Percentiles rank a stretch among this genome's conserved stretches.
phyloP scores from a whole-genome alignment of 2,329 filamentous ascomycete species.

The Cladobotryum mycophilum region DNA sequence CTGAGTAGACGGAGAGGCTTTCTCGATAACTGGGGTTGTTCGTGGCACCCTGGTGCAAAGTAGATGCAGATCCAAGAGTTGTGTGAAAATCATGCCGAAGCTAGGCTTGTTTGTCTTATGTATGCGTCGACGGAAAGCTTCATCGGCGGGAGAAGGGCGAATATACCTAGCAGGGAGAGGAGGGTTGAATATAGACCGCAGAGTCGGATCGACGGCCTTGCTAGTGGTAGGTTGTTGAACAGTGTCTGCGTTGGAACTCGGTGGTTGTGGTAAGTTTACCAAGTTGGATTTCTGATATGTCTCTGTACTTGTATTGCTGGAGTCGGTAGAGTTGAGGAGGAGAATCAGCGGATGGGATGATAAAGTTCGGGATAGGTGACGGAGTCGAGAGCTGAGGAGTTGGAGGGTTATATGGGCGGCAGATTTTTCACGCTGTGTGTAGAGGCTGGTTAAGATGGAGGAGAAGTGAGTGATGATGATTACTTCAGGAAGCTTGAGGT shows the following conservation, averaged over 20 bases:
- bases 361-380: slow-evolving; percentile 36
- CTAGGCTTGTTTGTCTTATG: slow-evolving; percentile 38
- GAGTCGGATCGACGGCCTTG: slow-evolving; percentile 33
- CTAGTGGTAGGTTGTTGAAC: neutral
- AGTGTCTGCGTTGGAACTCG: neutral
- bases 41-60: slow-evolving; percentile 42
- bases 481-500: slow-evolving; percentile 21
- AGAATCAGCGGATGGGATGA: slow-evolving; percentile 42
- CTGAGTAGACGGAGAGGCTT: neutral
- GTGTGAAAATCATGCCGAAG: slow-evolving; percentile 49
- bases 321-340: slow-evolving; percentile 46
- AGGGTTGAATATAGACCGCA: slow-evolving; percentile 45
- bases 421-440: slow-evolving; percentile 40
- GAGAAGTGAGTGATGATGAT: slow-evolving; percentile 52
- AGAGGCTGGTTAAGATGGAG: slow-evolving; percentile 44
- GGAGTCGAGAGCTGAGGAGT: slow-evolving; percentile 41
- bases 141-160: slow-evolving; percentile 11
- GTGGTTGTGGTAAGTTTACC: neutral
- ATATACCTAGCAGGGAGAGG: slow-evolving; percentile 14
- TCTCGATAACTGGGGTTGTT: slow-evolving; percentile 25
- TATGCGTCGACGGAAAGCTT: slow-evolving; percentile 17
- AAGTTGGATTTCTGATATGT: slow-evolving; percentile 2
- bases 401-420: slow-evolving; percentile 44
- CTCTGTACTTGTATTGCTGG: slow-evolving; percentile 6
- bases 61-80: slow-evolving; percentile 50